These are phyloP conservation scores for Erysimum cheiranthoides DNA, from an alignment of 345 rosid genomes.

Conservation along the genomic window DNA sequence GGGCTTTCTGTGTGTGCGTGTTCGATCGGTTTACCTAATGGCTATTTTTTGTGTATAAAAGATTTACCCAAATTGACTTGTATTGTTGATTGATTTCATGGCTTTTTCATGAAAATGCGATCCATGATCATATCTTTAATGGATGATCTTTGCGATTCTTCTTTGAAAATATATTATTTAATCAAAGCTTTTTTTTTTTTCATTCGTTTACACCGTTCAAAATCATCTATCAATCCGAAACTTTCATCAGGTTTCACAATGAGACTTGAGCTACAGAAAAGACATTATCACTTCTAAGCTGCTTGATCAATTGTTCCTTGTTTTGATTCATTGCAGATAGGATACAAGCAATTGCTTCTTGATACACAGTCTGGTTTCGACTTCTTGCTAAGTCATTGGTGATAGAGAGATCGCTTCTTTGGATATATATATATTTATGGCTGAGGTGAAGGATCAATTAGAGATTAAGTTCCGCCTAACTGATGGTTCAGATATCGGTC, in stretches of 20 bases:
- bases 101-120: constrained; percentile 17
- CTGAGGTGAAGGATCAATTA: constrained; percentile 75
- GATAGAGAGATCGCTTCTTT: constrained; percentile 30
- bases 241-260: constrained; percentile 1
- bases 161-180: background rate
- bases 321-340: constrained; percentile 15
- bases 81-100: constrained; percentile 12
- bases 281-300: background rate
- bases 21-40: constrained; percentile 35
- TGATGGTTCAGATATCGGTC: constrained; percentile 94
- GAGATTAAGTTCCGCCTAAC: constrained; percentile 88
- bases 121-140: constrained; percentile 18
- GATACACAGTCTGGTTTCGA: constrained; percentile 33
- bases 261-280: constrained; percentile 3
- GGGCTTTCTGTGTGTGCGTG: constrained; percentile 14
- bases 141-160: constrained; percentile 6
- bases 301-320: background rate
- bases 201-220: background rate
- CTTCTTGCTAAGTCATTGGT: constrained; percentile 37
- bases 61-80: constrained; percentile 16
- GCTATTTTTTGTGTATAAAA: constrained; percentile 19
- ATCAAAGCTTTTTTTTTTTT: background rate
- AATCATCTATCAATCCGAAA: background rate
- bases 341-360: constrained; percentile 12
- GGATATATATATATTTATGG: constrained; percentile 51